Conservation (phyloP, 176 grass and related monocot species). For the Otatea glauca region DNA sequence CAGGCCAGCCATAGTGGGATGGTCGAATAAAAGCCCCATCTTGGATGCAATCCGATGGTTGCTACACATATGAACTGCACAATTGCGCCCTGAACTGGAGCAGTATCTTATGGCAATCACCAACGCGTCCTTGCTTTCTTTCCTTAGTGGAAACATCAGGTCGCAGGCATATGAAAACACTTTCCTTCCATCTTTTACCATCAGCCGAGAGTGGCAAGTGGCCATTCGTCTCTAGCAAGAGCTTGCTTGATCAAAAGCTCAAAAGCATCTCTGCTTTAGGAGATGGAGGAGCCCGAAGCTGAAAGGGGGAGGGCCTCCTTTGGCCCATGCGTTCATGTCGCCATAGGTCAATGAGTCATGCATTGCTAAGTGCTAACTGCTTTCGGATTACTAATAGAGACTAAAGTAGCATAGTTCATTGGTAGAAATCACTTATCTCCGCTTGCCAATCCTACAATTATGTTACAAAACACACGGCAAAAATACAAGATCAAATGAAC, state of each 20-base stretch:
- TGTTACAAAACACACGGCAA: no score
- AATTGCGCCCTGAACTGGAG: not conserved
- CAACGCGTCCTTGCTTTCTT: not conserved
- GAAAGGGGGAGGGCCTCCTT: not conserved
- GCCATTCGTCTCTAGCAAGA: constrained; percentile 24
- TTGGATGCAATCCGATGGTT: not conserved
- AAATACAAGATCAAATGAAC: no score
- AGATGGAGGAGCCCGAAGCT: not conserved
- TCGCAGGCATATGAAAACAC: constrained; percentile 13
- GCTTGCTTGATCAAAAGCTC: constrained; percentile 35
- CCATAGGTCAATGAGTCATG: constrained; percentile 10
- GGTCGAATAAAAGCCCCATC: constrained; percentile 32
- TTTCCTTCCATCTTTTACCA: constrained; percentile 33
- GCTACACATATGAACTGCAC: no score
- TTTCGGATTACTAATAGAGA: no score
- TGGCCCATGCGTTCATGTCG: constrained; percentile 43
- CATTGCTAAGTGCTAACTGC: no score
- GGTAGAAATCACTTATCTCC: no score
- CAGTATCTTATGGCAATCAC: constrained; percentile 9
- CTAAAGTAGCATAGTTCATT: no score
- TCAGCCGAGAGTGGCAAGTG: constrained; percentile 36
- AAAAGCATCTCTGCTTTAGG: constrained; percentile 25
- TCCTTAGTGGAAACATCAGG: constrained; percentile 31
- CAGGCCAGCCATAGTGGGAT: constrained; percentile 30
- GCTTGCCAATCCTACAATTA: not conserved